Percentiles rank a stretch among this genome's conserved stretches.
Conservation (phyloP, 2,329 filamentous ascomycete species). For the Penicillium freii region DNA sequence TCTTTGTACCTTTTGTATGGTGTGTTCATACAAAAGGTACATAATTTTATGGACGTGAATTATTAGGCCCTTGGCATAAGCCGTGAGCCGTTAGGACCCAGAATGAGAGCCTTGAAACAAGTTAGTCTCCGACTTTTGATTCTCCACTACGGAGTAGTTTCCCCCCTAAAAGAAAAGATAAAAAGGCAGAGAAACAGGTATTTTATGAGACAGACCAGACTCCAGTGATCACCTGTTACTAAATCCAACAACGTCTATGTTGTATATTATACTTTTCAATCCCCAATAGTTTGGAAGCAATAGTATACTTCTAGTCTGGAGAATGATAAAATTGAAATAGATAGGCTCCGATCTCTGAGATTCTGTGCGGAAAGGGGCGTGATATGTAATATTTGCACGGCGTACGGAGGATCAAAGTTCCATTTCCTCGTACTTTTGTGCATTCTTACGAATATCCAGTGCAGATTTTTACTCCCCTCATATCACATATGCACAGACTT, state of each 20-base stretch:
- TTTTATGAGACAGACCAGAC: not conserved
- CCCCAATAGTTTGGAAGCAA: not conserved
- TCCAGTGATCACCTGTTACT: not conserved
- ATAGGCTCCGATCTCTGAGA: not conserved
- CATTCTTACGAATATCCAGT: not conserved
- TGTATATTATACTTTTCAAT: not conserved
- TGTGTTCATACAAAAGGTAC: not conserved
- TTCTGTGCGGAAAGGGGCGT: not conserved
- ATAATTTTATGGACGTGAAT: not conserved
- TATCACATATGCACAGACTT: not conserved
- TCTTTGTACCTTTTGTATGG: not conserved
- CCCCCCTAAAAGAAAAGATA: too few species aligned
- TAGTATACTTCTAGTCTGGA: not conserved
- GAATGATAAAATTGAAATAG: not conserved
- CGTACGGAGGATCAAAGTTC: not conserved
- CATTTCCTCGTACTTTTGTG: not conserved
- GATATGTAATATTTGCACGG: not conserved
- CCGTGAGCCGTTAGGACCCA: not conserved
- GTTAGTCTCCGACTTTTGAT: conserved; percentile 1
- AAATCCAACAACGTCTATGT: not conserved
- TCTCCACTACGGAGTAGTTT: not conserved
- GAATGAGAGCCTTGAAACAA: not conserved
- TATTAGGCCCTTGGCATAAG: not conserved
- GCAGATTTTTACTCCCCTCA: not conserved
- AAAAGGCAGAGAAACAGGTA: not conserved